These are phyloP conservation scores for Priceomyces fermenticarens DNA, from an alignment of 805 yeast species.

Conservation along the genomic window DNA sequence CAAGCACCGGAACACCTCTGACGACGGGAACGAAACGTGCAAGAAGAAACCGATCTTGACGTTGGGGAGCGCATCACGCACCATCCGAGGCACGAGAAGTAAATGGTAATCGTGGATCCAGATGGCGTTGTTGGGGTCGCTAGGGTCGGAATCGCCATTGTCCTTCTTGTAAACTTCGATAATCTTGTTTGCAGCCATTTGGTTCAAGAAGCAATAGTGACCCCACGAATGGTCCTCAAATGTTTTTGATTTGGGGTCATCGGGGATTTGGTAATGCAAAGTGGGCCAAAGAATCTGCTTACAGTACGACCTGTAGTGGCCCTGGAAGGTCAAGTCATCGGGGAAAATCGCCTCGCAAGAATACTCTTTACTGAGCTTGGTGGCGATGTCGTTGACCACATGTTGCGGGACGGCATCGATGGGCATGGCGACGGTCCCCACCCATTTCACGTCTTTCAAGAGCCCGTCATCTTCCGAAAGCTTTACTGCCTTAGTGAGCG, in stretches of 20 bases:
- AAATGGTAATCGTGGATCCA: slow-evolving; percentile 97
- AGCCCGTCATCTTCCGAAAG: slow-evolving; percentile 43
- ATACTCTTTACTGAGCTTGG: slow-evolving; percentile 45
- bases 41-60: slow-evolving; percentile 90
- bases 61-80: slow-evolving; percentile 68
- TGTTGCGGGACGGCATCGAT: slow-evolving; percentile 70
- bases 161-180: slow-evolving; percentile 54
- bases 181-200: slow-evolving; percentile 73
- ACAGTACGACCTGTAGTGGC: slow-evolving; percentile 88
- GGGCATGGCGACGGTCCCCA: slow-evolving; percentile 92
- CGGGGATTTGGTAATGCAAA: slow-evolving; percentile 89
- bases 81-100: slow-evolving; percentile 80
- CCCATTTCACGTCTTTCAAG: slow-evolving; percentile 55
- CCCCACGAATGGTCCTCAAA: slow-evolving; percentile 96
- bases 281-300: slow-evolving; percentile 97
- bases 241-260: slow-evolving; percentile 88
- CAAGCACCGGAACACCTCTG: slow-evolving; percentile 90
- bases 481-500: slow-evolving; percentile 78
- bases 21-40: slow-evolving; percentile 92
- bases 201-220: slow-evolving; percentile 73
- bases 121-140: slow-evolving; percentile 56
- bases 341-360: slow-evolving; percentile 66
- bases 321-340: slow-evolving; percentile 77
- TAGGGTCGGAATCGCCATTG: slow-evolving; percentile 44
- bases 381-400: slow-evolving; percentile 53